Base-by-base conservation (phyloP, 768 basidiomycete genomes). In the Trametes meyenii region DNA sequence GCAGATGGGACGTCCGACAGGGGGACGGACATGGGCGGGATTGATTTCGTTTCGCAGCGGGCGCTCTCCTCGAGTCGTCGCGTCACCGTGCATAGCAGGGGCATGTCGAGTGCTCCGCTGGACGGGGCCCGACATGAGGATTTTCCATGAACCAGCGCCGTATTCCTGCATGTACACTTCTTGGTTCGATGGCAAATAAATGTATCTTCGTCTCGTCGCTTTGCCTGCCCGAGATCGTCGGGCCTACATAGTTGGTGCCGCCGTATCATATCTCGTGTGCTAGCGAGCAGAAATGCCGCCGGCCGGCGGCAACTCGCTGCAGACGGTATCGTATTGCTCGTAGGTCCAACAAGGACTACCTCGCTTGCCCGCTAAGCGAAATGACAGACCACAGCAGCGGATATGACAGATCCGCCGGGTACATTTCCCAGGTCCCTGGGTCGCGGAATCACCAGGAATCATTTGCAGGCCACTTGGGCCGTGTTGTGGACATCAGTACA, bases 81-180 rank as follows among this genome's bases (percentile, higher is more conserved):
- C 43, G 43, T n/a, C 44, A 35, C 33, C 29, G 33, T 46, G 33
- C 14, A 24, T 40, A 52, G 16, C 46, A n/a, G 57, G 49, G 16
- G 49, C 49, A 51, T 58, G 57, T 44, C 50, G 40, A 13, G 23
- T 51, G 57, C 57, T 50, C 57, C 50, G 57, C 57, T 35, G 49
- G 57, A 50, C 49, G 49, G 57, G 43, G 49, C 14, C 49, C 49
- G 57, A 44, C 57, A 43, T 50, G 49, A 58, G 48, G 46, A 57
- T 40, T 5, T 26, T 40, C 21, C 19, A 46, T 13, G 19, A 21
- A 21, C 45, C 42, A 46, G 57, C 57, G 49, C 50, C 23, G 57
- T 58, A 50, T 51, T 17, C 48, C 57, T 58, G 57, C 57, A 39
- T 51, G 57, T 51, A 58, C 21, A 16, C 13, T 29, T 19, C 29